phyloP scores from a whole-genome alignment of 805 yeast species.

The Pichia nanzhaoensis region DNA sequence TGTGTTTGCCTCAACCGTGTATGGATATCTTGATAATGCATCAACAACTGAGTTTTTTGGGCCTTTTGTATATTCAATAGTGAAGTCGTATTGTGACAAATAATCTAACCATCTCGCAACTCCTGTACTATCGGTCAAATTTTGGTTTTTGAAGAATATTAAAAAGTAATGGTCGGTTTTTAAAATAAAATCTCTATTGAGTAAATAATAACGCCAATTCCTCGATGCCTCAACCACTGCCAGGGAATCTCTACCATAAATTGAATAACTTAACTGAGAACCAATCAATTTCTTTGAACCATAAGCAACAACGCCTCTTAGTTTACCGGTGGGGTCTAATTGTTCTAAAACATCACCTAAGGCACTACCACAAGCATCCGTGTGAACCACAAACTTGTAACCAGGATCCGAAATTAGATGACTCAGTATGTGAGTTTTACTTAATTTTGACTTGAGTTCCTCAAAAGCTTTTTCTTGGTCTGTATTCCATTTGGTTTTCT shows the following conservation, averaged over 20 bases:
- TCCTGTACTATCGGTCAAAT: background rate
- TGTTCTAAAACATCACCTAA: conserved; percentile 5
- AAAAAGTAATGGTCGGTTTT: conserved; percentile 4
- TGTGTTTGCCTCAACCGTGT: background rate
- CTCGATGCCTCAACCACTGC: conserved; percentile 4
- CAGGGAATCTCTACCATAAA: conserved; percentile 1
- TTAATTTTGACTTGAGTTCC: no score
- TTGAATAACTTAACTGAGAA: background rate
- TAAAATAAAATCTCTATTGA: background rate
- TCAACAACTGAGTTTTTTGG: conserved; percentile 5
- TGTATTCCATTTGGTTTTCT: no score
- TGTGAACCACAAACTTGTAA: background rate
- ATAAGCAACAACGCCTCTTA: conserved; percentile 3
- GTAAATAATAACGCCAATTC: background rate
- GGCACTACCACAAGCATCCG: conserved; percentile 4
- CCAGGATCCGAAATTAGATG: background rate
- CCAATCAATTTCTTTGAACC: conserved; percentile 1
- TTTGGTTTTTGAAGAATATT: conserved; percentile 2
- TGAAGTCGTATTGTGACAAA: conserved; percentile 5
- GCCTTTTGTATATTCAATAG: conserved; percentile 1
- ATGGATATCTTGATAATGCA: conserved; percentile 4
- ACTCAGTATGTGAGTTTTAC: background rate
- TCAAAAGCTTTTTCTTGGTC: no score
- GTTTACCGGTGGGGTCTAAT: background rate
- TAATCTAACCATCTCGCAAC: conserved; percentile 9